Evolutionary conservation across 768 basidiomycete genomes (phyloP).

Genomic region (Suillus decipiens): DNA sequence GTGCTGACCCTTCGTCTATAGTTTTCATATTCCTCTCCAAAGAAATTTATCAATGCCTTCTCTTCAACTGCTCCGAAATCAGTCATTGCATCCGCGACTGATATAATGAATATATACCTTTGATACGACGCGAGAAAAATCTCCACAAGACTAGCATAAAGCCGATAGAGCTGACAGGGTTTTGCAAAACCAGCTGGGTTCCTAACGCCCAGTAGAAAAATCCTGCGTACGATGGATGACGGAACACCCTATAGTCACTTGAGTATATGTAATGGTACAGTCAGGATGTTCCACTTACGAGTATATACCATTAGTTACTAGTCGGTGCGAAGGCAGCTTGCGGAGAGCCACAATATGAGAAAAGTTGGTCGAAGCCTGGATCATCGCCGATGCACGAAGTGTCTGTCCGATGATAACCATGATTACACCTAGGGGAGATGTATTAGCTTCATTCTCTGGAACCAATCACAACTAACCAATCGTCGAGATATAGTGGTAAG

Average conservation of each 20-base stretch:
- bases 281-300: conserved; percentile 49
- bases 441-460: conserved; percentile 6
- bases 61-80: conserved; percentile 69
- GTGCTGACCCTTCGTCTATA: conserved; percentile 84
- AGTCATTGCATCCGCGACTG: conserved; percentile 3
- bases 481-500: conserved; percentile 54
- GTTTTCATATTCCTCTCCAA: conserved; percentile 80
- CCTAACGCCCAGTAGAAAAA: conserved; percentile 99
- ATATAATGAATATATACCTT: conserved; percentile 47
- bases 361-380: conserved; percentile 91
- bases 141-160: conserved; percentile 74
- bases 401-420: conserved; percentile 72
- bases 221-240: conserved; percentile 96
- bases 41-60: conserved; percentile 75
- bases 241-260: conserved; percentile 61
- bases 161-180: conserved; percentile 68
- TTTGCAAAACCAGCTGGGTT: conserved; percentile 90
- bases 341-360: conserved; percentile 82
- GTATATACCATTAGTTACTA: conserved; percentile 92
- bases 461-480: conserved; percentile 47
- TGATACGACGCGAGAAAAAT: conserved; percentile 84
- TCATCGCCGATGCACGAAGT: conserved; percentile 91
- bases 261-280: not conserved
- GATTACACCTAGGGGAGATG: conserved; percentile 51
- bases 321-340: conserved; percentile 70